Base-by-base conservation (phyloP, 2,329 filamentous ascomycete genomes). In the Chlorencoelia australis region DNA sequence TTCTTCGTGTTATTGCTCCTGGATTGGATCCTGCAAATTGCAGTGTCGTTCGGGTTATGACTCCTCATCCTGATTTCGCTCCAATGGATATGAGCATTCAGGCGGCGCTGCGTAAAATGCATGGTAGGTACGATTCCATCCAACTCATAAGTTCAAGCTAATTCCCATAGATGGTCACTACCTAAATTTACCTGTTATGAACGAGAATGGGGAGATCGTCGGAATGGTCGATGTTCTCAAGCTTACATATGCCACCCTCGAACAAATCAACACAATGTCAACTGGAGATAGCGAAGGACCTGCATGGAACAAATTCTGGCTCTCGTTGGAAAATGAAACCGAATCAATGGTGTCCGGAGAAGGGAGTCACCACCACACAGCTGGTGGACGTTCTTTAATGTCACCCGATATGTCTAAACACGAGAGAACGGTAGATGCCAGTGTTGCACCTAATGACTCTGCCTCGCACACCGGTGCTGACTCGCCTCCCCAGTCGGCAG, bases 261-360 rank as follows among this genome's bases (percentile, higher is more conserved):
- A 98, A 63, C 89, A 95, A 67, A 87, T 94, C 63, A 96, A 96
- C 67, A 87, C 85, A 41, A 96, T 98, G 80, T 79, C 75, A 26
- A 87, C 79, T 35, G 75, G 75, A 27, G 89, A 94, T 56, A 86
- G 77, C 51, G 91, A 98, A 63, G 91, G 91, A 0, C 91, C 91
- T 4, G 91, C 91, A 5, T 98, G 91, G 91, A 96, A 95, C 68
- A 98, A 96, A 63, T 98, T 98, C 66, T 98, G 91, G 91, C 70
- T 96, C 48, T 96, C 91, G 1, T 79, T 98, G 52, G 75, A 57
- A 11, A 77, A 96, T 59, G 78, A 93, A 52, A 89, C 88, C 10
- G 91, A 96, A 62, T 98, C 91, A 2, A 82, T 94, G 71, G 79
- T 96, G 60, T 98, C 91, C 41, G 91, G 88, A 42, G 86, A 93